Evolutionary conservation across 208 protist genomes (phyloP).

Genomic region (Trypanosomatidae sp.): DNA sequence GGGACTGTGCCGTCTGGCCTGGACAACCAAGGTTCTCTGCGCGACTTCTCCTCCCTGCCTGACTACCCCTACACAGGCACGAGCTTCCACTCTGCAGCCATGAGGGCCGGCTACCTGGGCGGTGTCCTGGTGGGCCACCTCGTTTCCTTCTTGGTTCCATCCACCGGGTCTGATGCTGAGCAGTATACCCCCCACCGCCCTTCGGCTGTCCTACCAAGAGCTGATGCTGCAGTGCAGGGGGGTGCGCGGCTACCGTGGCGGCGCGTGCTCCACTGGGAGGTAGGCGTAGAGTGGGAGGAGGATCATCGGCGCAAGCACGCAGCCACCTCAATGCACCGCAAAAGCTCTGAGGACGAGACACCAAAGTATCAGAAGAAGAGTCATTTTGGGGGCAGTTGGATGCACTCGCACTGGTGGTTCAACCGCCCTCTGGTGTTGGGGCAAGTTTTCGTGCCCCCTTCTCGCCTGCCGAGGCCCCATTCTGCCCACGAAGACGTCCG

Average conservation of each 20-base stretch:
- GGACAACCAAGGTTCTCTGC: background rate
- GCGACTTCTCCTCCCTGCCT: background rate
- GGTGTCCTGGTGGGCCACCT: conserved; percentile 17
- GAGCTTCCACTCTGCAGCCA: background rate
- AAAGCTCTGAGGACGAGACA: background rate
- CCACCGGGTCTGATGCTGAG: background rate
- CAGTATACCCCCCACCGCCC: background rate
- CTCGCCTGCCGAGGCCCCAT: background rate
- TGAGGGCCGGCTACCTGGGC: conserved; percentile 7
- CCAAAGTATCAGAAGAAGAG: background rate
- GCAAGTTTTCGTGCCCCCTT: background rate
- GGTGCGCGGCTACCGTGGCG: background rate
- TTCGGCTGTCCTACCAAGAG: background rate
- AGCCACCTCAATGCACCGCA: background rate
- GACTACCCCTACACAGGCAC: conserved; percentile 16
- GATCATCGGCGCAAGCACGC: background rate
- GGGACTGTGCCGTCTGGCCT: background rate
- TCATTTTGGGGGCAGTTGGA: conserved; percentile 5
- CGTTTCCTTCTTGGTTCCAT: conserved; percentile 13
- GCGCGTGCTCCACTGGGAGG: conserved; percentile 18
- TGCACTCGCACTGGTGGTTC: conserved; percentile 18
- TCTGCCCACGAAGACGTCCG: background rate
- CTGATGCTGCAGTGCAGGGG: background rate
- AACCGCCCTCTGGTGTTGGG: conserved; percentile 7
- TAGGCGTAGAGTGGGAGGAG: conserved; percentile 3